Evolutionary conservation across 768 basidiomycete species (phyloP).

Genomic region (Strobilomyces confusus): DNA sequence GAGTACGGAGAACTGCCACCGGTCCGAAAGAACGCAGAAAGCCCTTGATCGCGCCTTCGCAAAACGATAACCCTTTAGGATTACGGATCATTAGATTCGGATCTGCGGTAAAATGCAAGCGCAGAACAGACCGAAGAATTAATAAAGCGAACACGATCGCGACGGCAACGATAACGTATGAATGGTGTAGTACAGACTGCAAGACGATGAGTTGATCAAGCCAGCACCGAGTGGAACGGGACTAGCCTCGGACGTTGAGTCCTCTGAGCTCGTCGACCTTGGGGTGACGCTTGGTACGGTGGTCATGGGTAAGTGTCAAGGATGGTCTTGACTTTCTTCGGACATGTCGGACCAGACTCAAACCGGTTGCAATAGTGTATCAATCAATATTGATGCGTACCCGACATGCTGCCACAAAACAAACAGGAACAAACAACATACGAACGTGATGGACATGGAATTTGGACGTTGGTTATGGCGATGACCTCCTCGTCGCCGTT

Average conservation of each 20-base stretch:
- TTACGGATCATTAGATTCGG: background rate
- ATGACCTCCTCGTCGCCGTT: conserved; percentile 34
- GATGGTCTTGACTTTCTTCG: background rate
- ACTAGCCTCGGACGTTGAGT: conserved; percentile 15
- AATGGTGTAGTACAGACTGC: conserved; percentile 21
- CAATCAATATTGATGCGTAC: background rate
- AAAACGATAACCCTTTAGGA: conserved; percentile 19
- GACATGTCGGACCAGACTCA: background rate
- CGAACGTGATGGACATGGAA: background rate
- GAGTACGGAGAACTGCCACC: background rate
- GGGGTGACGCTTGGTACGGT: background rate
- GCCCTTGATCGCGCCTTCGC: conserved; percentile 19
- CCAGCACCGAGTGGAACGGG: background rate
- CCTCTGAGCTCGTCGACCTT: background rate
- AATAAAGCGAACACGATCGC: conserved; percentile 15
- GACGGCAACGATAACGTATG: conserved; percentile 23
- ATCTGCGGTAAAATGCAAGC: background rate
- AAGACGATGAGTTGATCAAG: background rate
- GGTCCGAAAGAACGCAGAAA: conserved; percentile 20
- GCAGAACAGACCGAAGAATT: conserved; percentile 16
- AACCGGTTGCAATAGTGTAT: no score
- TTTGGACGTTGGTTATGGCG: conserved; percentile 22
- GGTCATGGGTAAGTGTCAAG: conserved; percentile 5
- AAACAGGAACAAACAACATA: conserved; percentile 21
- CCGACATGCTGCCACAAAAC: conserved; percentile 17